Evolutionary conservation across 805 yeast species (phyloP).

Genomic region (Metschnikowia kofuensis): DNA sequence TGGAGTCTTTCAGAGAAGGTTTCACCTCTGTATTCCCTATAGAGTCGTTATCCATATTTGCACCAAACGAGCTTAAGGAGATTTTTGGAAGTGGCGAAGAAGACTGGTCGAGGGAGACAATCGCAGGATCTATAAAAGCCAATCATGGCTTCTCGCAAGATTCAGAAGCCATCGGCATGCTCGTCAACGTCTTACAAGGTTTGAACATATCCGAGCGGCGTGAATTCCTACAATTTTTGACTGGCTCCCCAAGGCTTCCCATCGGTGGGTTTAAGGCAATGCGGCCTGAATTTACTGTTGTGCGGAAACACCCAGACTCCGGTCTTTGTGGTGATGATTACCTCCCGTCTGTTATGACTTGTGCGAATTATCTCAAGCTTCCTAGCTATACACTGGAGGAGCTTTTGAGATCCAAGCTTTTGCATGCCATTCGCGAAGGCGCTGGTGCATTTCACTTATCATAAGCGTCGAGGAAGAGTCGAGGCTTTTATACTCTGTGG

Average conservation of each 20-base stretch:
- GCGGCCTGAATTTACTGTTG: constrained; percentile 83
- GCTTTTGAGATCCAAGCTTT: constrained; percentile 55
- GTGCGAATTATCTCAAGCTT: constrained; percentile 89
- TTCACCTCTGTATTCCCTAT: constrained; percentile 83
- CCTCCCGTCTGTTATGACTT: constrained; percentile 96
- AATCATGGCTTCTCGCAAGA: constrained; percentile 86
- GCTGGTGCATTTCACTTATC: constrained; percentile 84
- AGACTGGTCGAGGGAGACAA: constrained; percentile 75
- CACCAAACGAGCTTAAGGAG: constrained; percentile 68
- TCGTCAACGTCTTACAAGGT: constrained; percentile 59
- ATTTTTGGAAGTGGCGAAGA: constrained; percentile 78
- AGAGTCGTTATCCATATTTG: constrained; percentile 63
- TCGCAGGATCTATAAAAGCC: constrained; percentile 63
- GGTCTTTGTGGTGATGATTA: constrained; percentile 69
- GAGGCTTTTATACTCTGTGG: no score
- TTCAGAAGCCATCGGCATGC: constrained; percentile 56
- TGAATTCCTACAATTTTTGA: constrained; percentile 76
- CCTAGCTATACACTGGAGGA: constrained; percentile 73
- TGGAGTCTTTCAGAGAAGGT: constrained; percentile 70
- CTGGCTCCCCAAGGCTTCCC: constrained; percentile 92
- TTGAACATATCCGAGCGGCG: constrained; percentile 60
- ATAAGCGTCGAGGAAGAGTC: constrained; percentile 21
- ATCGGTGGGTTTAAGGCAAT: constrained; percentile 88
- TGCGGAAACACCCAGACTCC: constrained; percentile 75
- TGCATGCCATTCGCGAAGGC: constrained; percentile 81